Conservation (phyloP, 2,329 filamentous ascomycete species). For the Akanthomyces muscarius region DNA sequence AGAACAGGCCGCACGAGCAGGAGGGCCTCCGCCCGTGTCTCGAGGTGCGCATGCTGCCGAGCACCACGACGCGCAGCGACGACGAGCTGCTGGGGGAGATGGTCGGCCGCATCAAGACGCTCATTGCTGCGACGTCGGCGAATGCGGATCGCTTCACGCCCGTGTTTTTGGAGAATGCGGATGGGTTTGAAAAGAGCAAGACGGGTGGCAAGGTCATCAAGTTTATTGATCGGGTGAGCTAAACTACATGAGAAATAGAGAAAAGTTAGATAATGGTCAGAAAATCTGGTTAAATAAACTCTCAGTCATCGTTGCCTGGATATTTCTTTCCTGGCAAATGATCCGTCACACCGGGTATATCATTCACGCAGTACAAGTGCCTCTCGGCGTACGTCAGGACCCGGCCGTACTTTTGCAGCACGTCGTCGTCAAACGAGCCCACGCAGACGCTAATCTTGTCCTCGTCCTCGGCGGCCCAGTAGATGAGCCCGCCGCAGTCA, state of each 20-base stretch:
- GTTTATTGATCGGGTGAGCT: constrained; percentile 21
- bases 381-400: constrained; percentile 35
- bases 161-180: constrained; percentile 33
- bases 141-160: constrained; percentile 32
- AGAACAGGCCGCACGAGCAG: constrained; percentile 16
- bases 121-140: constrained; percentile 21
- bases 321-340: constrained; percentile 29
- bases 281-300: background rate
- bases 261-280: background rate
- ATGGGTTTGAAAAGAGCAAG: constrained; percentile 25
- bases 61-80: background rate
- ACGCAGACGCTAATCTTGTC: constrained; percentile 35
- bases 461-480: constrained; percentile 36
- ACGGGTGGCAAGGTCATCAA: constrained; percentile 28
- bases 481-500: constrained; percentile 46
- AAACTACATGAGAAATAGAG: background rate
- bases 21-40: constrained; percentile 22
- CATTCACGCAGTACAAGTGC: constrained; percentile 42
- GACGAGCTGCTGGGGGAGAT: constrained; percentile 21
- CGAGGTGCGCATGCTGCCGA: constrained; percentile 12
- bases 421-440: constrained; percentile 43
- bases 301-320: constrained; percentile 21
- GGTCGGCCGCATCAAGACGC: constrained; percentile 23
- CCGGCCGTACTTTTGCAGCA: constrained; percentile 36
- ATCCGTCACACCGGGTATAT: constrained; percentile 48